Percentiles rank a stretch among this genome's conserved stretches.
Evolutionary conservation across 1,284 basidiomycete genomes (phyloP).

Genomic region (Cryptococcus jaspeensis): DNA sequence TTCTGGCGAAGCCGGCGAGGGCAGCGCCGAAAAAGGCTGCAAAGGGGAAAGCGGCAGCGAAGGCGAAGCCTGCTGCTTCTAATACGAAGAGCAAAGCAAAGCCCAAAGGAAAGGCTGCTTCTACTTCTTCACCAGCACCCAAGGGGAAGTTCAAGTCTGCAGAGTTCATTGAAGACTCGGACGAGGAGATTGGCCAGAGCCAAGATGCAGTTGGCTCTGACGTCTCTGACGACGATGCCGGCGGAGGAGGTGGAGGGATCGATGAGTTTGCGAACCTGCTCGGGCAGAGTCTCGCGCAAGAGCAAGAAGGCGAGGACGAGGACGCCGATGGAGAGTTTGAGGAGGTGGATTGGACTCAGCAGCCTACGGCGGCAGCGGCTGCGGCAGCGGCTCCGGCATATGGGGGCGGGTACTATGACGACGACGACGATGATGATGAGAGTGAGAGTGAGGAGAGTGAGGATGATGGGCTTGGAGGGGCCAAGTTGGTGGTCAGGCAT

Average conservation of each 20-base stretch:
- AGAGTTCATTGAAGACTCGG: slow-evolving; percentile 46
- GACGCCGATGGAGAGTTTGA: slow-evolving; percentile 20
- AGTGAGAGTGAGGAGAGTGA: slow-evolving; percentile 37
- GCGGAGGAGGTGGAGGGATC: slow-evolving; percentile 26
- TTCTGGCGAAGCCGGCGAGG: neutral
- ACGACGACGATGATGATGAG: slow-evolving; percentile 27
- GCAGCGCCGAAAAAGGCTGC: neutral
- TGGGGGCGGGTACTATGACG: no score
- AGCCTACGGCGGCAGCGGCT: neutral
- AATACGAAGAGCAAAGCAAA: slow-evolving; percentile 16
- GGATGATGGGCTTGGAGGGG: slow-evolving; percentile 39
- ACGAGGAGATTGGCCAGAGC: slow-evolving; percentile 26
- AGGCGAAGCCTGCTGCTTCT: slow-evolving; percentile 11
- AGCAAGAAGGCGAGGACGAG: slow-evolving; percentile 9
- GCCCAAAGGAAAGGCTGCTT: slow-evolving; percentile 16
- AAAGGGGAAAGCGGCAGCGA: slow-evolving; percentile 15
- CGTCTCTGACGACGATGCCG: neutral
- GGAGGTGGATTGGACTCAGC: neutral
- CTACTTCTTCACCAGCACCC: neutral
- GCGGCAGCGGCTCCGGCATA: neutral
- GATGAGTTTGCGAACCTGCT: slow-evolving; percentile 46
- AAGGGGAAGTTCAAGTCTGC: slow-evolving; percentile 39
- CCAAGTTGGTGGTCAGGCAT: slow-evolving; percentile 23
- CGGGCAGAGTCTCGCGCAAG: slow-evolving; percentile 35
- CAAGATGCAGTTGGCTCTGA: no score